A percentile compares a stretch with the other conserved stretches of the same genome.
phyloP scores from a whole-genome alignment of 768 basidiomycete genomes.

The Termitomyces sp. region DNA sequence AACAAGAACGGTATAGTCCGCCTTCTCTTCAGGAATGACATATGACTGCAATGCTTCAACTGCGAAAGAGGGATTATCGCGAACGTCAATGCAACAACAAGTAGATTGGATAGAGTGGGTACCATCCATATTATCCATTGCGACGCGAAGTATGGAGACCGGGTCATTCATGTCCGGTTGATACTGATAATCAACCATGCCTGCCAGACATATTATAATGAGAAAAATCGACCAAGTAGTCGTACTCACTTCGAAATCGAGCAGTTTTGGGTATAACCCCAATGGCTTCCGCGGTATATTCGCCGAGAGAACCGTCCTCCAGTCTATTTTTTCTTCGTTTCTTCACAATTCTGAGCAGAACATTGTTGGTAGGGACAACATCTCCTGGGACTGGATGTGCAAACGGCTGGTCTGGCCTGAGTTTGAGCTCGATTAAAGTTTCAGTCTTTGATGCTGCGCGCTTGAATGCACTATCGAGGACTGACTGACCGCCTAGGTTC shows the following conservation, averaged over 20 bases:
- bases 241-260: constrained; percentile 78
- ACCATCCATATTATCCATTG: constrained; percentile 86
- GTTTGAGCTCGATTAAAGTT: constrained; percentile 66
- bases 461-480: constrained; percentile 73
- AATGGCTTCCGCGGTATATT: constrained; percentile 68
- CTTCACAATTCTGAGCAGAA: constrained; percentile 82
- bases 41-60: constrained; percentile 75
- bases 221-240: not conserved
- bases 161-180: constrained; percentile 71
- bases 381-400: constrained; percentile 84
- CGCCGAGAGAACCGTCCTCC: constrained; percentile 40
- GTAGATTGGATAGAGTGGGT: constrained; percentile 12
- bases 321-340: constrained; percentile 45
- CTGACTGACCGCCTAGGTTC: constrained; percentile 63
- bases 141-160: constrained; percentile 56
- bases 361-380: constrained; percentile 66
- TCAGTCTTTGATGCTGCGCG: constrained; percentile 58
- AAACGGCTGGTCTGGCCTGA: constrained; percentile 71
- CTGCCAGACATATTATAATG: constrained; percentile 32
- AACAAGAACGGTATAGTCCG: constrained; percentile 46
- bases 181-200: constrained; percentile 93
- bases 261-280: constrained; percentile 80
- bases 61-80: constrained; percentile 23
- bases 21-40: constrained; percentile 58
- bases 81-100: not conserved